Evolutionary conservation across 202 grass and related monocot species (phyloP).

Genomic region (Miscanthus sacchariflorus): DNA sequence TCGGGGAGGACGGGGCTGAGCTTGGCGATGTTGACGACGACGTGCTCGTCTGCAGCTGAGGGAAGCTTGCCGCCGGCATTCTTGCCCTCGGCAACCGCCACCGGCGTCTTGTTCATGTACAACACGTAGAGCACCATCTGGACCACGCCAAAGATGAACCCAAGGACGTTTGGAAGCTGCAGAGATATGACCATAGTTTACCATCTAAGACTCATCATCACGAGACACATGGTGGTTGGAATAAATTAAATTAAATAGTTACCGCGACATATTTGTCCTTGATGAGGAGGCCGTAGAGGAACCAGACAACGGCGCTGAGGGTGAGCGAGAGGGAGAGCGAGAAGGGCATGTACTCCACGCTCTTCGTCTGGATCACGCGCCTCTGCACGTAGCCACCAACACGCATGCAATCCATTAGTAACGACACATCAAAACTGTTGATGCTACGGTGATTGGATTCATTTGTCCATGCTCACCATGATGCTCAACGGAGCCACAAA

Average conservation of each 20-base stretch:
- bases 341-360: constrained; percentile 93
- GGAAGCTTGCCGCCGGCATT: constrained; percentile 41
- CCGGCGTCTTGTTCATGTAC: constrained; percentile 73
- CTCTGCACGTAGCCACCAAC: constrained; percentile 44
- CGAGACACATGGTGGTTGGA: too few relatives aligned
- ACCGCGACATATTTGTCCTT: constrained; percentile 89
- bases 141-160: constrained; percentile 66
- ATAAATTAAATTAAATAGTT: background rate
- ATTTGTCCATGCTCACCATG: constrained; percentile 55
- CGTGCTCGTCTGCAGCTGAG: constrained; percentile 23
- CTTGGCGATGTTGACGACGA: constrained; percentile 56
- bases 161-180: constrained; percentile 76
- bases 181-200: background rate
- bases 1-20: background rate
- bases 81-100: background rate
- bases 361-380: constrained; percentile 70
- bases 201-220: background rate
- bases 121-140: constrained; percentile 80
- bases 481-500: constrained; percentile 86
- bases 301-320: constrained; percentile 79
- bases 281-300: constrained; percentile 77
- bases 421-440: too few relatives aligned
- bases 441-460: too few relatives aligned
- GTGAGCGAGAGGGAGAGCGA: constrained; percentile 83
- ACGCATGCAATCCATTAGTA: background rate